Evolutionary conservation across 1,284 basidiomycete genomes (phyloP).

Genomic region (Lentinus polychrous): DNA sequence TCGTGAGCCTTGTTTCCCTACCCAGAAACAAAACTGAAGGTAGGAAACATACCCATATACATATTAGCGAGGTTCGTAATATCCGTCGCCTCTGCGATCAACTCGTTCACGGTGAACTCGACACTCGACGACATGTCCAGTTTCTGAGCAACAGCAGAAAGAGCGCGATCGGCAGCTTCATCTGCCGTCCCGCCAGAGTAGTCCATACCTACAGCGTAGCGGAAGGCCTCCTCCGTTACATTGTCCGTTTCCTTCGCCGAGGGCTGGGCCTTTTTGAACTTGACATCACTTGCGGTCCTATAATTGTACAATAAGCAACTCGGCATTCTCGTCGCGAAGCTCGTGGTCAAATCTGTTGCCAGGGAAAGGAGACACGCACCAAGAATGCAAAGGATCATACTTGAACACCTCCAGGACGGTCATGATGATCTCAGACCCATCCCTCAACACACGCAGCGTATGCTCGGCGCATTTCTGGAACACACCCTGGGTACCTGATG

Average conservation of each 20-base stretch:
- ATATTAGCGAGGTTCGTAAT: conserved; percentile 72
- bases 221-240: conserved; percentile 21
- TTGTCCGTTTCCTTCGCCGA: conserved; percentile 19
- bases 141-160: conserved; percentile 75
- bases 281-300: conserved; percentile 72
- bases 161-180: conserved; percentile 86
- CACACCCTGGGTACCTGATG: conserved; percentile 86
- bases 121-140: conserved; percentile 82
- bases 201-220: conserved; percentile 38
- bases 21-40: background rate
- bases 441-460: conserved; percentile 84
- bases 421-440: conserved; percentile 82
- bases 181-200: conserved; percentile 57
- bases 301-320: conserved; percentile 1
- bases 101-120: conserved; percentile 90
- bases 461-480: conserved; percentile 95
- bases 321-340: background rate
- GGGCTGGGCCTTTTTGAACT: conserved; percentile 54
- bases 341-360: background rate
- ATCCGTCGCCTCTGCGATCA: conserved; percentile 88
- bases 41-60: conserved; percentile 52
- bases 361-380: conserved; percentile 40
- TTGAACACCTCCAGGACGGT: conserved; percentile 97
- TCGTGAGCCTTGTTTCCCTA: conserved; percentile 28
- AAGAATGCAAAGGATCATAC: conserved; percentile 91